Percentiles rank a stretch among this genome's conserved stretches.
These are phyloP conservation scores for Colletotrichum agaves DNA, from an alignment of 2,329 filamentous ascomycete species.

Conservation along the genomic window DNA sequence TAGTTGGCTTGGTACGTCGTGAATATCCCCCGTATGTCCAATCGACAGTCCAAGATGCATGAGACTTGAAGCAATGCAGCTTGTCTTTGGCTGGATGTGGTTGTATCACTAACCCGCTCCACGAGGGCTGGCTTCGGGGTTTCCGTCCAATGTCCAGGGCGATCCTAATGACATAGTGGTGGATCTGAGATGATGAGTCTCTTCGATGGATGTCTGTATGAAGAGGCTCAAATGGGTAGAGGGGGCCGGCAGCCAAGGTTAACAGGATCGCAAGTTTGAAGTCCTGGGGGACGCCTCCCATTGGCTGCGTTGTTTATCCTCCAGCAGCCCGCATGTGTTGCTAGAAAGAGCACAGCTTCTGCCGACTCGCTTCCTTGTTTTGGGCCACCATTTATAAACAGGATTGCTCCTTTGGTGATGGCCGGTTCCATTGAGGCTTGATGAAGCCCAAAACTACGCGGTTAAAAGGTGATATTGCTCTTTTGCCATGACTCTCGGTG, in stretches of 20 bases:
- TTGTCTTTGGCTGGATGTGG: not conserved
- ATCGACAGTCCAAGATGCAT: not conserved
- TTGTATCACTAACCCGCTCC: not conserved
- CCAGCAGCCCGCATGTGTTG: not conserved
- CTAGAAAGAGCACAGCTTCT: not conserved
- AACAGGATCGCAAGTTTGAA: not conserved
- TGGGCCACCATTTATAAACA: not conserved
- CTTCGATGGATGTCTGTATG: conserved; percentile 20
- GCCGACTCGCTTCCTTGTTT: not conserved
- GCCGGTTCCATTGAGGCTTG: not conserved
- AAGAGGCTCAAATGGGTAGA: conserved; percentile 17
- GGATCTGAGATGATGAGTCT: conserved; percentile 9
- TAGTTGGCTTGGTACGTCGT: not conserved
- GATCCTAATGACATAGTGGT: not conserved
- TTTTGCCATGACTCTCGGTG: not conserved
- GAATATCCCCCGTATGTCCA: conserved; percentile 5
- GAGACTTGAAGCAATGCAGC: not conserved
- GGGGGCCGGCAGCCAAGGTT: not conserved
- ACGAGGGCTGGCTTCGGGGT: not conserved
- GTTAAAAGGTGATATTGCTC: too few relatives aligned
- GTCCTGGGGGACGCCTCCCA: not conserved
- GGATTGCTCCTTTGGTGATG: not conserved
- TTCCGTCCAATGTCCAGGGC: not conserved
- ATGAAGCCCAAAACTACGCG: too few relatives aligned
- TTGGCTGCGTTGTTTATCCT: not conserved